Percentiles rank a stretch among this genome's conserved stretches.
These are phyloP conservation scores for Tuber magnatum DNA, from an alignment of 495 filamentous ascomycete species.

Conservation along the genomic window DNA sequence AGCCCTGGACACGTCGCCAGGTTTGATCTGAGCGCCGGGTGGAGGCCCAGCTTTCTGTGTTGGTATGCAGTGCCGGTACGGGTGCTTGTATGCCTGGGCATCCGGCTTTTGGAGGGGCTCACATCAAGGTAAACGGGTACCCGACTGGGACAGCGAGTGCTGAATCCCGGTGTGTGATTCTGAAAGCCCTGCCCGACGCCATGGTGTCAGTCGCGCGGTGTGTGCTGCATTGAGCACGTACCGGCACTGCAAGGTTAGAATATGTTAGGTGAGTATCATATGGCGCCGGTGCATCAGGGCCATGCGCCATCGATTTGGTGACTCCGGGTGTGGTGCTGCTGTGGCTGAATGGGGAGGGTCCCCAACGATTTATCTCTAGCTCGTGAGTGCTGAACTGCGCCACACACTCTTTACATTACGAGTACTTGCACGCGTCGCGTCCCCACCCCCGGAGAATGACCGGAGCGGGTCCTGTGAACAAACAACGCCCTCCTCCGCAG, in stretches of 20 bases:
- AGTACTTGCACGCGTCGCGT: conserved; percentile 24
- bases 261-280: no score
- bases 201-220: not conserved
- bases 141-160: not conserved
- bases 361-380: not conserved
- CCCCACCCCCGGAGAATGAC: not conserved
- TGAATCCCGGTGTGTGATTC: not conserved
- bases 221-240: not conserved
- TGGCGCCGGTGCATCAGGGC: not conserved
- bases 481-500: conserved; percentile 9
- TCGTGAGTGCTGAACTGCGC: not conserved
- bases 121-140: not conserved
- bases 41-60: not conserved
- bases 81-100: not conserved
- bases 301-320: not conserved
- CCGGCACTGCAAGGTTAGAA: no score
- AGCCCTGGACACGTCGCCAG: not conserved
- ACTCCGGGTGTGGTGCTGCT: not conserved
- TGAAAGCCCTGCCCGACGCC: not conserved
- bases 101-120: not conserved
- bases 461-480: not conserved
- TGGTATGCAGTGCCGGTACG: not conserved
- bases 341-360: not conserved
- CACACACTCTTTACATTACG: conserved; percentile 15
- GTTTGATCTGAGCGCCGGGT: not conserved